Base-by-base conservation (phyloP, 805 yeast genomes). In the Dipodascus geniculatus region DNA sequence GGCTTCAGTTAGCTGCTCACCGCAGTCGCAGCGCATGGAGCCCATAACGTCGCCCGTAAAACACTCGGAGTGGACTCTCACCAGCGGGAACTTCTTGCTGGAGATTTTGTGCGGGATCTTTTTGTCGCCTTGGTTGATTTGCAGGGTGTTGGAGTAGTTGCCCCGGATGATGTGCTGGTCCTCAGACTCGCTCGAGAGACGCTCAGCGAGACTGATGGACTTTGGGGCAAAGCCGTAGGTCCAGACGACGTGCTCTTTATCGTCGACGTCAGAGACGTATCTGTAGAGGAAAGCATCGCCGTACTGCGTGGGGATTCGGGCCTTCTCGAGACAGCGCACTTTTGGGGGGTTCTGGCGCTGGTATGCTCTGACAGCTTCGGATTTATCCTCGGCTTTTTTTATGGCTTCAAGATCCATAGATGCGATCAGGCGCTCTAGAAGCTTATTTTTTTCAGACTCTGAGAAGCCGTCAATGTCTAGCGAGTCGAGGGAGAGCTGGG, bases 1-100 rank as follows among this genome's bases (percentile, higher is more conserved):
- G 1, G 98, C 98, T 69, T 95, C 96, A 68, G 93, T 97, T 63
- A 93, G 87, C 72, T 93, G 99, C 69, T 93, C 99, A 20, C 99
- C 99, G 71, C 99, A 93, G 69, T 93, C 99, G 69, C 99, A 93
- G 53, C 99, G 78, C 0, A 99, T 98, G 55, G 91, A 82, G 99
- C 99, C 93, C 8, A 97, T 98, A 1, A 97, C 93, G 66, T 93
- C 99, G 2, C 99, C 99, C 0, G 99, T 93, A 71, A 91, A 93
- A 69, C 99, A 93, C 67, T 93, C 99, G 2, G 96, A 85, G 65
- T 93, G 99, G 60, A 93, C 89, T 56, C 99, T 75, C 2, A 85
- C 96, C 57, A 91, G 69, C 63, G 72, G 67, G 54, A 67, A 67
- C 53, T 50, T 42, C 11, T 17, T 4, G 33, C 33, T 28, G 9